phyloP scores from a whole-genome alignment of 2,329 filamentous ascomycete species.

The Aureobasidium leucospermi region DNA sequence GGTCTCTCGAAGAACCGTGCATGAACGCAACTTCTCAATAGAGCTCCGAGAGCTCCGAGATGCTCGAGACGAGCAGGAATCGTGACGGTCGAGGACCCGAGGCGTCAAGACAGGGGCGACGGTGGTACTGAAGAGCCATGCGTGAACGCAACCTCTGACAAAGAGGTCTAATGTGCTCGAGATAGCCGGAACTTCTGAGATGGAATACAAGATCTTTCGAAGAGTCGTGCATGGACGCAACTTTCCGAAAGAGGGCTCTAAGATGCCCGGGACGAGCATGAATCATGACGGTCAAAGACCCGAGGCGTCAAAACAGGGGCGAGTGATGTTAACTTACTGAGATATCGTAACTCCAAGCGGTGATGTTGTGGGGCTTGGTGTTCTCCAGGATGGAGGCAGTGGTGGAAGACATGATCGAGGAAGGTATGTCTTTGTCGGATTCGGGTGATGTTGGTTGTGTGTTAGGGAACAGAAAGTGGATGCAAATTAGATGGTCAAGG shows the following conservation, averaged over 20 bases:
- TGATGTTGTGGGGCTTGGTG: not conserved
- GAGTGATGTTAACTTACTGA: not conserved
- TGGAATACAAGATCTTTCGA: too few species aligned
- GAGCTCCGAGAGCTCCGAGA: not conserved
- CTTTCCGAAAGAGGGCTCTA: too few species aligned
- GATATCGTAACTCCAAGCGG: constrained; percentile 2
- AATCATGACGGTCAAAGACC: not conserved
- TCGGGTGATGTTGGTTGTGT: not conserved
- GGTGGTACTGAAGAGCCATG: too few species aligned
- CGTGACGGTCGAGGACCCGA: not conserved
- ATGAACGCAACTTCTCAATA: not conserved
- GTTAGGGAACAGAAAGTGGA: not conserved
- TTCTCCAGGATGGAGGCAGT: not conserved
- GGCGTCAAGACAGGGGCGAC: not conserved
- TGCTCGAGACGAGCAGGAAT: not conserved
- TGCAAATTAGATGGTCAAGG: not conserved
- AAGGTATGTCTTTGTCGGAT: not conserved
- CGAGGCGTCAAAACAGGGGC: not conserved
- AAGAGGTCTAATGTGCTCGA: not conserved
- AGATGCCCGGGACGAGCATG: not conserved
- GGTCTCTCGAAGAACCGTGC: not conserved
- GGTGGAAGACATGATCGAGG: not conserved
- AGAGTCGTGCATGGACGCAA: not conserved
- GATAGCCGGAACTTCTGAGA: too few species aligned
- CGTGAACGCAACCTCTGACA: too few species aligned